Conservation (phyloP, 2,329 filamentous ascomycete species). For the Trichoderma citrinoviride region DNA sequence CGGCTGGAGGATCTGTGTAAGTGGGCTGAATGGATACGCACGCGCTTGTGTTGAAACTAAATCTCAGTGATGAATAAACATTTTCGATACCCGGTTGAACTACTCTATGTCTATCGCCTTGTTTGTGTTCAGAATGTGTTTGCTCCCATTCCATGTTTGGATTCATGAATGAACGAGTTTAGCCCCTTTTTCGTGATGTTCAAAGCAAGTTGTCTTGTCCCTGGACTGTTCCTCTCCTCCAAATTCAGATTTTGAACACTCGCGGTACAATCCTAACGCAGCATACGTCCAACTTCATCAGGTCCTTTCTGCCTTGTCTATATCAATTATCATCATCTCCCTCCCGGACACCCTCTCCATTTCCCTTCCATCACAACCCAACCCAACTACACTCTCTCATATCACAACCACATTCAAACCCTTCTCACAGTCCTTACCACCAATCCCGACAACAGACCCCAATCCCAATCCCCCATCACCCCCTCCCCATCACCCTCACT, state of each 20-base stretch:
- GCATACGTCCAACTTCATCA: not conserved
- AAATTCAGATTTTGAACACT: not conserved
- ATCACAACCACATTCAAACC: not conserved
- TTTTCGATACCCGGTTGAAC: conserved; percentile 17
- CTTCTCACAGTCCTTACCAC: not conserved
- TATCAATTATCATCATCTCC: not conserved
- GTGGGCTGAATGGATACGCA: conserved; percentile 54
- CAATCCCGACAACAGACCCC: not conserved
- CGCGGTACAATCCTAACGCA: not conserved
- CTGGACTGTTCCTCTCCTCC: not conserved
- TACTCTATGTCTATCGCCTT: not conserved
- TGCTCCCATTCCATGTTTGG: too few relatives aligned
- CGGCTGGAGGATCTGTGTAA: conserved; percentile 51
- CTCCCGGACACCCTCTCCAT: not conserved
- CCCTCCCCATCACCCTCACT: not conserved
- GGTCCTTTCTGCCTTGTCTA: not conserved
- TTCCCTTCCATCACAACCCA: not conserved
- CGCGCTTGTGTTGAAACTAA: conserved; percentile 31
- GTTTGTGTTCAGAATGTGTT: not conserved
- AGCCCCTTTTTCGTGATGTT: not conserved
- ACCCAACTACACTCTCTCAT: not conserved
- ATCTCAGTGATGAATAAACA: not conserved
- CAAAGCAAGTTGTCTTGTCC: too few relatives aligned
- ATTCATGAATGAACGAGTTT: not conserved
- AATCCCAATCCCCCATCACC: not conserved